Conservation (phyloP, 2,329 filamentous ascomycete species). For the Golovinomyces cichoracearum region DNA sequence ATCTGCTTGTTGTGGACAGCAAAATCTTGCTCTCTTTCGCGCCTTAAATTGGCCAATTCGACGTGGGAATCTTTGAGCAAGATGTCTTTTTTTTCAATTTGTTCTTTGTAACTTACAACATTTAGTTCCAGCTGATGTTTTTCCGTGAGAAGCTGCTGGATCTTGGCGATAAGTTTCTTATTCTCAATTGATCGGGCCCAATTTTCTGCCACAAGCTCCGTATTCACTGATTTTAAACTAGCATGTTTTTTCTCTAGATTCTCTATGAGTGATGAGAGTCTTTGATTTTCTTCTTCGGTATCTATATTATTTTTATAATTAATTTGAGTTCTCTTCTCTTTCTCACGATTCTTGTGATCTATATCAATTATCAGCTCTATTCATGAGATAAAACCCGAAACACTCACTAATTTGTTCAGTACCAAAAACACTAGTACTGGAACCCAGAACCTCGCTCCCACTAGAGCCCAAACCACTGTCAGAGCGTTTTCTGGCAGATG, state of each 20-base stretch:
- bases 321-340: background rate
- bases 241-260: background rate
- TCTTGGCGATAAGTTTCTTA: background rate
- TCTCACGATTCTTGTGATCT: slow-evolving; percentile 18
- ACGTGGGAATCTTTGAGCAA: background rate
- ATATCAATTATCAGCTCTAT: background rate
- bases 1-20: background rate
- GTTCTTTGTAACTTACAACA: background rate
- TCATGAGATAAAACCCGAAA: background rate
- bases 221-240: background rate
- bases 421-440: background rate
- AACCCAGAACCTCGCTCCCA: background rate
- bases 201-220: background rate
- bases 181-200: background rate
- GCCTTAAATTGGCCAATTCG: background rate
- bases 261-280: background rate
- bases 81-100: background rate
- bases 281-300: background rate
- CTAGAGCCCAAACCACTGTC: slow-evolving; percentile 1
- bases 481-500: background rate
- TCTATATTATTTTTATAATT: background rate
- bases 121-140: background rate
- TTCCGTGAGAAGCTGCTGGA: background rate
- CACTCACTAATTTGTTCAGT: background rate
- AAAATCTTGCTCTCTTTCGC: background rate